Percentiles rank a stretch among this genome's conserved stretches.
phyloP scores from a whole-genome alignment of 345 rosid species.

The Syzygium aromaticum region DNA sequence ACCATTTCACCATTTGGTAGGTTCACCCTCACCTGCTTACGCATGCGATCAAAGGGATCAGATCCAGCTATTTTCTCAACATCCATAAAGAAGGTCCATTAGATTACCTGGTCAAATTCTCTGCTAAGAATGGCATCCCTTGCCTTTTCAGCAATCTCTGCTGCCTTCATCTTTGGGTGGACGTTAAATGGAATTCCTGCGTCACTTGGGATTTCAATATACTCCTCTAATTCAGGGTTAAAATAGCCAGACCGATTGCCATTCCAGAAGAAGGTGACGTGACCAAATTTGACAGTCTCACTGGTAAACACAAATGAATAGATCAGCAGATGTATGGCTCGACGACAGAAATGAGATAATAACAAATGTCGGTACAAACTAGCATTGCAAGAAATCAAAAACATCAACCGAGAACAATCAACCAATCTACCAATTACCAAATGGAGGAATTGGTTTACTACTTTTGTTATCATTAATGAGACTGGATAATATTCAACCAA shows the following conservation, averaged over 20 bases:
- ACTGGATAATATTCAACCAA: background rate
- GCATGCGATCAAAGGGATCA: background rate
- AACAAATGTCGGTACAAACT: background rate
- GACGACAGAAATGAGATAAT: background rate
- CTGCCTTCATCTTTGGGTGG: slow-evolving; percentile 92
- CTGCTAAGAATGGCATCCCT: slow-evolving; percentile 75
- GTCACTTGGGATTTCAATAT: slow-evolving; percentile 94
- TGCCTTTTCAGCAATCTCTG: slow-evolving; percentile 82
- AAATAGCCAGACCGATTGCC: slow-evolving; percentile 95
- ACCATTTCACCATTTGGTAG: slow-evolving; percentile 96
- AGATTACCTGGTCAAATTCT: slow-evolving; percentile 74
- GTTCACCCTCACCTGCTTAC: slow-evolving; percentile 71
- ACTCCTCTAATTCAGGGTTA: slow-evolving; percentile 63
- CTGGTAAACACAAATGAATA: slow-evolving; percentile 13
- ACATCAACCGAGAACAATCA: background rate
- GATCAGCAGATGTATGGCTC: background rate
- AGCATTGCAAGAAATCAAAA: background rate
- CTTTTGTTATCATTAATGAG: background rate
- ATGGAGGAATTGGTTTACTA: background rate
- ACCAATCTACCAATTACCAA: background rate
- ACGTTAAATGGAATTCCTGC: slow-evolving; percentile 80
- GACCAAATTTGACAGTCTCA: slow-evolving; percentile 97
- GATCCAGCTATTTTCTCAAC: background rate
- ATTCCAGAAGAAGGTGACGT: slow-evolving; percentile 98
- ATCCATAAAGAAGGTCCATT: background rate